Percentiles rank a stretch among this genome's conserved stretches.
Evolutionary conservation across 2,329 filamentous ascomycete genomes (phyloP).

Genomic region (Tympanopsis confertula): DNA sequence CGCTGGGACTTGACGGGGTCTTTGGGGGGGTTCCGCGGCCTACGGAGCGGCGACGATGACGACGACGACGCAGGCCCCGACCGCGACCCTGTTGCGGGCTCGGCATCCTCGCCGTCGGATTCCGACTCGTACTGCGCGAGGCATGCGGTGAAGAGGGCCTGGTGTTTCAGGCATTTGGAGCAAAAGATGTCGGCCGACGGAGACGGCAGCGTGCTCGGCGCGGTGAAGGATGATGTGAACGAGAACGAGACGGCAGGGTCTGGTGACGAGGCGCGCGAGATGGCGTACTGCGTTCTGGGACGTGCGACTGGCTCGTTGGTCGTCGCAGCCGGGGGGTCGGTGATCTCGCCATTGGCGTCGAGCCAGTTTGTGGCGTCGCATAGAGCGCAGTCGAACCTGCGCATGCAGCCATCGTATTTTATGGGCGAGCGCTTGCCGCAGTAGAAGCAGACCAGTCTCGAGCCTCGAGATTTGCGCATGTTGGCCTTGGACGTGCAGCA

Average conservation of each 20-base stretch:
- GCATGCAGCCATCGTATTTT: conserved; percentile 41
- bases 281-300: conserved; percentile 33
- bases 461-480: background rate
- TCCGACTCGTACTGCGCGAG: conserved; percentile 73
- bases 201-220: conserved; percentile 13
- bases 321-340: conserved; percentile 65
- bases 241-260: background rate
- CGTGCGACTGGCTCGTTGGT: conserved; percentile 30
- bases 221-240: conserved; percentile 5
- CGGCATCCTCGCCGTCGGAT: conserved; percentile 32
- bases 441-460: conserved; percentile 63
- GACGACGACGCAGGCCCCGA: background rate
- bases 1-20: conserved; percentile 62
- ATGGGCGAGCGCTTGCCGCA: conserved; percentile 60
- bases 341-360: conserved; percentile 82
- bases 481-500: no score
- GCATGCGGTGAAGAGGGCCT: conserved; percentile 65
- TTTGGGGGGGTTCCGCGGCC: conserved; percentile 22
- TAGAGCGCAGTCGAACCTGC: conserved; percentile 60
- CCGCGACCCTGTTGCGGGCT: conserved; percentile 4
- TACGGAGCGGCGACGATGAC: background rate
- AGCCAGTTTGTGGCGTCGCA: conserved; percentile 86
- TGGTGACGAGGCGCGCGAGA: conserved; percentile 18
- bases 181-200: conserved; percentile 44
- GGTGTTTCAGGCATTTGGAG: conserved; percentile 74